Evolutionary conservation across 192 early-diverging fungal species (phyloP), one percentile per base, ranked within the genome.

Genomic region (Pecoramyces ruminantium): DNA sequence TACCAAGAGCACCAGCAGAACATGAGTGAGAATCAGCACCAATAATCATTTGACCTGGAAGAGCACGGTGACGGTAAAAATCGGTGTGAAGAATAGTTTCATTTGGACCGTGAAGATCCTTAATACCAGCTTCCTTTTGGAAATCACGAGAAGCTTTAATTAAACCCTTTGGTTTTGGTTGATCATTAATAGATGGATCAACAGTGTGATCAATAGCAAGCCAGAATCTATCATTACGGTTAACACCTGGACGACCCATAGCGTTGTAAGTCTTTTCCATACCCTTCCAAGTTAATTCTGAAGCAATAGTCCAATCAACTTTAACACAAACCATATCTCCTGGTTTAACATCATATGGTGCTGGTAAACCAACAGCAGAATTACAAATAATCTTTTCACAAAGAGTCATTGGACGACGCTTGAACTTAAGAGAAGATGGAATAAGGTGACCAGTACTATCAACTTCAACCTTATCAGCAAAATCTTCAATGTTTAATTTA

Each of bases 21-120:
- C 93, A 94, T 21, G 92, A 89, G 85, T 94, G 93, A 77, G 93
- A 94, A 82, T 94, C 93, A 38, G 93, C 92, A 81, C 93, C 93
- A 78, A 93, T 93, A 79, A 94, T 90, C 80, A 94, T 87, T 87
- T 92, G 91, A 79, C 93, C 92, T 29, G 93, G 93, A 83, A 93
- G 92, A 2, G 93, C 93, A 81, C 93, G 92, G 84, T 93, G 89
- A 81, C 92, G 91, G 84, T 93, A 94, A 86, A 94, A 94, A 88
- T 94, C 93, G 13, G 93, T 94, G 86, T 94, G 93, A 51, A 94
- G 87, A 82, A 94, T 94, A 5, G 93, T 92, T 83, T 91, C 89
- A 86, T 94, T 94, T 82, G 93, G 91, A 77, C 88, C 87, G 80
- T 94, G 89, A 81, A 90, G 93, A 81, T 94, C 93, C 25, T 90